Percentiles rank a stretch among this genome's conserved stretches.
Conservation (phyloP, 495 filamentous ascomycete species). For the Aspergillus sclerotioniger region DNA sequence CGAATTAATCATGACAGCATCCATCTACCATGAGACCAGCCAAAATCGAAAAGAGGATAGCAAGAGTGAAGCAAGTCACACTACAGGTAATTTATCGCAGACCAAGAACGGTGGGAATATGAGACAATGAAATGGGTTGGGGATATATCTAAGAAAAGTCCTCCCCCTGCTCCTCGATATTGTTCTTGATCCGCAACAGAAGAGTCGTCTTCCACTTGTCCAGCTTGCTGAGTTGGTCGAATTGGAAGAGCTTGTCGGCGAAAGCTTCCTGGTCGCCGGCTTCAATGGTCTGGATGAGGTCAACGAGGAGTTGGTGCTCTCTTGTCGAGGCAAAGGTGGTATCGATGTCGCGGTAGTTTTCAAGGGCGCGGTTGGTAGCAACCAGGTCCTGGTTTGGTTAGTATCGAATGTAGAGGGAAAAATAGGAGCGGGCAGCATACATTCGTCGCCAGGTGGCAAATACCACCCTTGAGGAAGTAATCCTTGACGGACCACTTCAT, state of each 20-base stretch:
- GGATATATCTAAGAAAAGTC: slow-evolving; percentile 59
- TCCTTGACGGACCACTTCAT: slow-evolving; percentile 93
- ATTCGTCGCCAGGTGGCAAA: slow-evolving; percentile 74
- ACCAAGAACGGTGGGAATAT: slow-evolving; percentile 4
- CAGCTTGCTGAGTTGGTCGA: slow-evolving; percentile 83
- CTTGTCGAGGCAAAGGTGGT: slow-evolving; percentile 68
- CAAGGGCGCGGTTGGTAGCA: slow-evolving; percentile 69
- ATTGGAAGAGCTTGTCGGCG: slow-evolving; percentile 81
- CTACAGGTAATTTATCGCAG: slow-evolving; percentile 1
- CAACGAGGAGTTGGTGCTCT: slow-evolving; percentile 75
- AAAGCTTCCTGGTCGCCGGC: slow-evolving; percentile 74
- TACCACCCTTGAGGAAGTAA: slow-evolving; percentile 86
- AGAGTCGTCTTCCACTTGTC: slow-evolving; percentile 96
- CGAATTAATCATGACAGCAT: not conserved
- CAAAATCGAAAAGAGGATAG: not conserved
- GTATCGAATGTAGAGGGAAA: not conserved
- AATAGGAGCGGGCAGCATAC: slow-evolving; percentile 27
- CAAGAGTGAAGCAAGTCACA: not conserved
- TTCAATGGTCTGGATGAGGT: slow-evolving; percentile 69
- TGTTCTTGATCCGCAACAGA: slow-evolving; percentile 75
- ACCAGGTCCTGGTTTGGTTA: slow-evolving; percentile 58
- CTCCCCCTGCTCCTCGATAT: slow-evolving; percentile 72
- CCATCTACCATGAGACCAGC: slow-evolving; percentile 4
- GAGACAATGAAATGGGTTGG: slow-evolving; percentile 19
- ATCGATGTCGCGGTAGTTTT: slow-evolving; percentile 80